Conservation (phyloP, 75 land plant species). For the Pinus taeda region DNA sequence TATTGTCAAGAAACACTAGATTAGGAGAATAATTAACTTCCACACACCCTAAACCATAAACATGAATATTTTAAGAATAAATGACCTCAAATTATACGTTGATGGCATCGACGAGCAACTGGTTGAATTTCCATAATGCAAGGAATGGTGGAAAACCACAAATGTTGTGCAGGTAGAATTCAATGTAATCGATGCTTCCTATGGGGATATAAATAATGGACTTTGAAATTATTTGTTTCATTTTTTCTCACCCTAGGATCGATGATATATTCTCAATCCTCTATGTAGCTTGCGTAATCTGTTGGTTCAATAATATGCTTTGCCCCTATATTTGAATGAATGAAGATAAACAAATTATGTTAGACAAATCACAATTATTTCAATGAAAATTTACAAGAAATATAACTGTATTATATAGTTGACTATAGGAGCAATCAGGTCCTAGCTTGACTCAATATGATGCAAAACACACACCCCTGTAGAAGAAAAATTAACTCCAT, state of each 20-base stretch:
- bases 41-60: too few species aligned
- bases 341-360: not conserved
- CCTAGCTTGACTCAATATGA: slow-evolving; percentile 71
- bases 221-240: slow-evolving; percentile 36
- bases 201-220: slow-evolving; percentile 69
- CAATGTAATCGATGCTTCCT: slow-evolving; percentile 83
- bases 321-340: slow-evolving; percentile 46
- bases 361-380: not conserved
- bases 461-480: slow-evolving; percentile 77
- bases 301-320: slow-evolving; percentile 63
- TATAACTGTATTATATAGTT: not conserved
- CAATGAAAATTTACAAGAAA: not conserved
- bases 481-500: slow-evolving; percentile 81
- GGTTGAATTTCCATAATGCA: slow-evolving; percentile 59
- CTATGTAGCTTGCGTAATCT: slow-evolving; percentile 58
- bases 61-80: too few species aligned
- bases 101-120: slow-evolving; percentile 33
- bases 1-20: too few species aligned
- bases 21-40: too few species aligned
- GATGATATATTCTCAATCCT: slow-evolving; percentile 37
- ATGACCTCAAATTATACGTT: slow-evolving; percentile 43
- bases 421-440: not conserved
- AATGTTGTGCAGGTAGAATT: slow-evolving; percentile 61
- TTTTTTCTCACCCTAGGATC: slow-evolving; percentile 36
- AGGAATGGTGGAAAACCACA: slow-evolving; percentile 40